These are phyloP conservation scores for Endocladia muricata DNA, from an alignment of 31 red algal genomes.

Conservation along the genomic window DNA sequence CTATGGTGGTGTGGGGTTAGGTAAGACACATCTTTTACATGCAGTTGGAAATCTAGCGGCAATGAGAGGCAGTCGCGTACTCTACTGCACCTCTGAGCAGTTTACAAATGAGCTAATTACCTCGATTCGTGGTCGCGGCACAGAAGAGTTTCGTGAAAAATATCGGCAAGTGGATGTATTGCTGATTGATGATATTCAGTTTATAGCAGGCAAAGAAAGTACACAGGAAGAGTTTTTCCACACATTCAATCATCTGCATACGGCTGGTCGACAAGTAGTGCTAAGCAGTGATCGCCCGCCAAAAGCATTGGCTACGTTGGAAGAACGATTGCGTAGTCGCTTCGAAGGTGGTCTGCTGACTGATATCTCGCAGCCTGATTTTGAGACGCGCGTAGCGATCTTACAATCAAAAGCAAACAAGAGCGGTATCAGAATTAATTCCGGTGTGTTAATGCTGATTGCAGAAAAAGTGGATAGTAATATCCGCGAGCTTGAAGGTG, in stretches of 20 bases:
- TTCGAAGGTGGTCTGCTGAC: background rate
- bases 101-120: background rate
- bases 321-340: background rate
- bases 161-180: background rate
- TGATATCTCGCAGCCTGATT: background rate
- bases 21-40: background rate
- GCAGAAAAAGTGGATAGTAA: background rate
- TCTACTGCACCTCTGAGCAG: background rate
- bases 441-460: background rate
- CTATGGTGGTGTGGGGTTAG: background rate
- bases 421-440: background rate
- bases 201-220: background rate
- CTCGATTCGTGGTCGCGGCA: background rate
- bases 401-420: background rate
- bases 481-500: slow-evolving; percentile 3
- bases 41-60: background rate
- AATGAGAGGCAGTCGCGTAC: background rate
- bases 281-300: background rate
- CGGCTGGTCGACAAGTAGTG: background rate
- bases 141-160: background rate
- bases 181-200: slow-evolving; percentile 4
- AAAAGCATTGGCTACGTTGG: background rate
- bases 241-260: background rate
- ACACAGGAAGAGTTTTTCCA: slow-evolving; percentile 10
- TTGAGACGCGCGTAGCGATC: slow-evolving; percentile 2